These are phyloP conservation scores for Pseudotsuga menziesii DNA, from an alignment of 75 land plant species.

Conservation along the genomic window DNA sequence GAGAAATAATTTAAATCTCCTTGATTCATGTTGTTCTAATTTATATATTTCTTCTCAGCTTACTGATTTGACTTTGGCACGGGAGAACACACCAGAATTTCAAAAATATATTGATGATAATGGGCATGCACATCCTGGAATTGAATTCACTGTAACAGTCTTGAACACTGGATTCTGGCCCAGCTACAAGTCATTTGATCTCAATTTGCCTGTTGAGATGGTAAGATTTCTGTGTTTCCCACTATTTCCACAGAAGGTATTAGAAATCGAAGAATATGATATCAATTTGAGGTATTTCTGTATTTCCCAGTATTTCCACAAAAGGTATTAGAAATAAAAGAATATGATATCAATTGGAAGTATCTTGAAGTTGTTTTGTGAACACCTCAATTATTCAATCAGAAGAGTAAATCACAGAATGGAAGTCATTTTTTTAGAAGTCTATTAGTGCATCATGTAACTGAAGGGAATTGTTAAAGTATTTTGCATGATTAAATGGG, in stretches of 20 bases:
- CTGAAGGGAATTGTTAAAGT: background rate
- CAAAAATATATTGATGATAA: conserved; percentile 82
- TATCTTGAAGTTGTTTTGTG: background rate
- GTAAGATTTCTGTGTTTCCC: conserved; percentile 19
- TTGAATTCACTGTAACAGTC: conserved; percentile 94
- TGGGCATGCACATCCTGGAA: conserved; percentile 69
- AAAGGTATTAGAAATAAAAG: no score
- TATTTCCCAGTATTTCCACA: no score
- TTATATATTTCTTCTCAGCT: conserved; percentile 43
- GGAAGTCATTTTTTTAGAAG: background rate
- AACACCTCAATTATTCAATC: background rate
- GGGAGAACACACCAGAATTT: conserved; percentile 80
- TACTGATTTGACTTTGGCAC: conserved; percentile 91
- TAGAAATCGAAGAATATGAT: no score
- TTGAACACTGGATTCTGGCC: conserved; percentile 98
- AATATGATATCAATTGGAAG: no score
- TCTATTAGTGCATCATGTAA: no score
- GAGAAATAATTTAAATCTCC: background rate
- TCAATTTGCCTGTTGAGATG: conserved; percentile 95
- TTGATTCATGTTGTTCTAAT: background rate
- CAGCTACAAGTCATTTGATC: conserved; percentile 94
- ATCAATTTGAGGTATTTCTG: background rate
- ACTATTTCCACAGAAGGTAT: no score
- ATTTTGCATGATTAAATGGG: background rate
- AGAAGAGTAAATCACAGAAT: background rate